Base-by-base conservation (phyloP, 495 filamentous ascomycete genomes). In the Usnea hakonensis region DNA sequence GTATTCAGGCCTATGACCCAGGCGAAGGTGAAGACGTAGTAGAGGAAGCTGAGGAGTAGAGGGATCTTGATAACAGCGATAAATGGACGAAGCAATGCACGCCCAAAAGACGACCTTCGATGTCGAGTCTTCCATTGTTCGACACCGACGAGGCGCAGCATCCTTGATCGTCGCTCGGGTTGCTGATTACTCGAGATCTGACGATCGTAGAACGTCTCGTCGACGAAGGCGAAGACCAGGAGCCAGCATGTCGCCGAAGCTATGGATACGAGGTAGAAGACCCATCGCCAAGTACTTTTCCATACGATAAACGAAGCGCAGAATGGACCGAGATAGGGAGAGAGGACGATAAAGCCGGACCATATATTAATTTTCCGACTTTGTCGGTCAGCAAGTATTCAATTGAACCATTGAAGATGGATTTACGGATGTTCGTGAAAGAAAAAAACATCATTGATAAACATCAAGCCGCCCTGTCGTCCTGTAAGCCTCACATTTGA, bases 381-480 rank as follows among this genome's bases (percentile, higher is more conserved):
- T 23, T 23, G 21, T 21, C 40, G 14, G 43, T n/a, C 3, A 38
- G 9, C 1, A 21, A 4, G 6, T 10, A 14, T 17, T 19, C 48
- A 36, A 13, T 55, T 21, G 9, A 17, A 32, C 2, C 7, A n/a
- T 32, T 26, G 32, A 11, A 19, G 46, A n/a, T 11, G 1, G 19
- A 35, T 50, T 4, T 35, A 56, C n/a, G 66, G 48, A 56, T 83
- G 81, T 61, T 86, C 82, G 61, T 87, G 83, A 69, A 85, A 79
- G 75, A 83, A 88, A 73, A 85, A 87, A 56, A 85, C 76, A 70
- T 87, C 85, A 65, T 86, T 82, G 65, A 87, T 81, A 66, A 80
- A 84, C 74, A 85, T 84, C 23, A 87, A 72, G 1, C 82, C 83
- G 30, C 81, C 81, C 66, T 76, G 68, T 35, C 35, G 6, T 46